Base-by-base conservation (phyloP, 495 filamentous ascomycete species). In the Neurospora sp. region DNA sequence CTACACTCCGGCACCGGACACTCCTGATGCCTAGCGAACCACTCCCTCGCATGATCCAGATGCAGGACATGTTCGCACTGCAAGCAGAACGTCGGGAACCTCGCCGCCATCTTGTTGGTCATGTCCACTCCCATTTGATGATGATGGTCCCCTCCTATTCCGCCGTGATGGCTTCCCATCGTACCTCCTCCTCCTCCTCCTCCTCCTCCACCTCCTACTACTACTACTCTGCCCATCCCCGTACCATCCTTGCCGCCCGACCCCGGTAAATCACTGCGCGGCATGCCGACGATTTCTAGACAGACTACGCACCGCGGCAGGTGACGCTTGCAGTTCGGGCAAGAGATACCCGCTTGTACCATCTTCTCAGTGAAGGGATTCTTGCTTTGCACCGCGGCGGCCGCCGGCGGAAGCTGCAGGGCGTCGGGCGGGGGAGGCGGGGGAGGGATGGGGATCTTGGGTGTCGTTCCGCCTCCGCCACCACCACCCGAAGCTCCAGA, bases 221-320 rank as follows among this genome's bases (percentile, higher is more conserved):
- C 35, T 37, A 37, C 35, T 37, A 37, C 35, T 37, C 48, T 59
- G 27, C 48, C 22, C 48, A 31, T 59, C 39, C 69, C 69, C 42
- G 48, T 27, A 3, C 10, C 35, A 40, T 40, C 42, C 38, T 20
- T 48, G 39, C 27, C 45, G 14, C 39, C 38, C 1, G 59, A 44
- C 27, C 74, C 70, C 31, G 38, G 27, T 27, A 65, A 53, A 59
- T 73, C 71, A 70, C 76, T 77, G 42, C 94, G 87, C 72, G 92
- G 91, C 68, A 90, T 88, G 3, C 96, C 96, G 0, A 98, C 89
- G 83, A 92, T 91, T 75, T 94, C 86, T 72, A 93, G 88, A 80
- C 96, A 99, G 8, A 98, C 87, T 1, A 92, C 92, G 77, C 96
- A 99, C 7, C 96, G 89, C 4, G 94, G 93, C 79, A 98, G 89